A percentile compares a stretch with the other conserved stretches of the same genome.
These are phyloP conservation scores for Leishmania amazonensis DNA, from an alignment of 208 protist genomes.

Conservation along the genomic window DNA sequence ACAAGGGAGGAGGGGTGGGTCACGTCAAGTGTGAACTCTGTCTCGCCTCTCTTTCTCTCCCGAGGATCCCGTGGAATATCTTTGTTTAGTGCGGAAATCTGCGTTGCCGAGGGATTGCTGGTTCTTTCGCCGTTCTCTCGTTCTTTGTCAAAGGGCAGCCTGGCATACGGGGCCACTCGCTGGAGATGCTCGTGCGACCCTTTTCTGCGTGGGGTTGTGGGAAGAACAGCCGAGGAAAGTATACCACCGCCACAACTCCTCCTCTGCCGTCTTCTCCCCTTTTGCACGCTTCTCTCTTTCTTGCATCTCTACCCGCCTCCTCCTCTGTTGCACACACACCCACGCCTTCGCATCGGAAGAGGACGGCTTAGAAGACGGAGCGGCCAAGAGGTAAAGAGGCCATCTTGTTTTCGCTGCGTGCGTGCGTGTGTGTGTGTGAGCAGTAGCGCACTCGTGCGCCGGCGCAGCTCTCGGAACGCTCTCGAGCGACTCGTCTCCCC, in stretches of 20 bases:
- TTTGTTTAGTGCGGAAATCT: not conserved
- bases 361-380: not conserved
- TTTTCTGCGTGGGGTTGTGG: not conserved
- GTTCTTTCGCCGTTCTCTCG: not conserved
- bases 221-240: not conserved
- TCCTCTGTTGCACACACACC: not conserved
- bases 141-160: not conserved
- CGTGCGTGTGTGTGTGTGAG: not conserved
- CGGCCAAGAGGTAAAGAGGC: not conserved
- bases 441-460: not conserved
- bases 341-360: not conserved
- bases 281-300: not conserved
- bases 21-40: not conserved
- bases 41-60: slow-evolving; percentile 14
- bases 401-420: not conserved
- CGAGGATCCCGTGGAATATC: not conserved
- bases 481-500: not conserved
- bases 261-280: not conserved
- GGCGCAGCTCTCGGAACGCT: not conserved
- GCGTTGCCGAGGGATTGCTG: not conserved
- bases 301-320: not conserved
- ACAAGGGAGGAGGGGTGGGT: not conserved
- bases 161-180: not conserved
- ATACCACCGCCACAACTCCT: not conserved
- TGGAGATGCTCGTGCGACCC: not conserved